Conservation (phyloP, 2,329 filamentous ascomycete genomes). For the Aspergillus felis region DNA sequence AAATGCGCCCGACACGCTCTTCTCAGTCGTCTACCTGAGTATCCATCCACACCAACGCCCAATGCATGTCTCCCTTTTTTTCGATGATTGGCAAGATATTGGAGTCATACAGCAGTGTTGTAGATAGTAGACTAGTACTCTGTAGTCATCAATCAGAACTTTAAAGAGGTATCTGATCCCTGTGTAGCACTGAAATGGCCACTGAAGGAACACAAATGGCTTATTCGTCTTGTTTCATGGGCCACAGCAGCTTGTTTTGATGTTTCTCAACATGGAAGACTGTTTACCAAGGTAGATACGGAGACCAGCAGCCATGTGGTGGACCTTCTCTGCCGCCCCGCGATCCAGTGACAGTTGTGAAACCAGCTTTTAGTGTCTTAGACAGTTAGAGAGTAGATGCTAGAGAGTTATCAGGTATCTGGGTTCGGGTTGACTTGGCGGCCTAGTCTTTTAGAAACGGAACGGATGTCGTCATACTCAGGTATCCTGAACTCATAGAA, state of each 20-base stretch:
- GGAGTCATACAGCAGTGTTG: background rate
- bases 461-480: background rate
- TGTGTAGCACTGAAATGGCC: background rate
- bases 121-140: background rate
- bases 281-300: constrained; percentile 11
- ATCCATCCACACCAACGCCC: background rate
- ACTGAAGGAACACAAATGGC: background rate
- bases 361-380: too few relatives aligned
- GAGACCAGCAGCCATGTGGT: background rate
- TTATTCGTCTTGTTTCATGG: background rate
- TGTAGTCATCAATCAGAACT: background rate
- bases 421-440: too few relatives aligned
- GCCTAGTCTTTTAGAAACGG: background rate
- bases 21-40: background rate
- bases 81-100: background rate
- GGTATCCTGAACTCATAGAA: background rate
- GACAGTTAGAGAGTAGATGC: too few relatives aligned
- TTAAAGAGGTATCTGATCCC: background rate
- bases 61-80: background rate
- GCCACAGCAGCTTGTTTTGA: constrained; percentile 11
- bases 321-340: constrained; percentile 8
- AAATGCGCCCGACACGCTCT: constrained; percentile 7
- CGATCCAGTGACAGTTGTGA: background rate
- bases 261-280: constrained; percentile 16
- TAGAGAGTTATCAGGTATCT: too few relatives aligned